A percentile compares a stretch with the other conserved stretches of the same genome.
These are phyloP conservation scores for Stemphylium beticola DNA, from an alignment of 2,329 filamentous ascomycete species.

Conservation along the genomic window DNA sequence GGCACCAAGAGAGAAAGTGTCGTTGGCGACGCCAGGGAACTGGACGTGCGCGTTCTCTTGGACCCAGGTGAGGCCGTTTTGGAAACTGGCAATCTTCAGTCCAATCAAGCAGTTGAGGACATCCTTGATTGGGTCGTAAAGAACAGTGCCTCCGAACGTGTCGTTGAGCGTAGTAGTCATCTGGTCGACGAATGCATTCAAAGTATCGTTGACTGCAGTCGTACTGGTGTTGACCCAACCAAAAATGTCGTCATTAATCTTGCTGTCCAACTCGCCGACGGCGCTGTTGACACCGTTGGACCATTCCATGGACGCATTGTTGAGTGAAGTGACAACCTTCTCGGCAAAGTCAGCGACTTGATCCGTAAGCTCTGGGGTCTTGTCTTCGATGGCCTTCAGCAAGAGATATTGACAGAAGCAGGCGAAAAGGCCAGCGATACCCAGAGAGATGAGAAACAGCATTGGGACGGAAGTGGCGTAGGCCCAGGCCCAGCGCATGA, in stretches of 20 bases:
- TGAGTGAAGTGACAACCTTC: constrained; percentile 74
- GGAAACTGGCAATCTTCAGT: constrained; percentile 82
- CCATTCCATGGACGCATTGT: constrained; percentile 78
- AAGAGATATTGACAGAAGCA: constrained; percentile 84
- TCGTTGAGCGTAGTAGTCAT: constrained; percentile 76
- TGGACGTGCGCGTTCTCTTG: constrained; percentile 82
- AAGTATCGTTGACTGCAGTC: constrained; percentile 79
- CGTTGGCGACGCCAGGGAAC: constrained; percentile 77
- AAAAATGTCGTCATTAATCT: constrained; percentile 85
- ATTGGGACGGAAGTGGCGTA: constrained; percentile 87
- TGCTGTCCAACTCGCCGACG: constrained; percentile 67
- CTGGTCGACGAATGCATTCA: constrained; percentile 80
- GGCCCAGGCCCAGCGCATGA: constrained; percentile 82
- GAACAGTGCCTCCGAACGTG: constrained; percentile 82
- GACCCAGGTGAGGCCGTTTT: constrained; percentile 93
- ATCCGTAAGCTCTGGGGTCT: constrained; percentile 75
- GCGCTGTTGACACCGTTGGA: constrained; percentile 76
- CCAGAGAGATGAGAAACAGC: constrained; percentile 84
- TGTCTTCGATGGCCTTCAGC: constrained; percentile 73
- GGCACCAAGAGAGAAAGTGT: constrained; percentile 85
- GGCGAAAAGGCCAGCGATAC: constrained; percentile 79
- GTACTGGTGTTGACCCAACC: constrained; percentile 88
- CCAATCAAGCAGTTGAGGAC: constrained; percentile 87
- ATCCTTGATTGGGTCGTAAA: constrained; percentile 77
- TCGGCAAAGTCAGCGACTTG: constrained; percentile 81